phyloP scores from a whole-genome alignment of 441 rosid genomes.

The Croton laevigatus region DNA sequence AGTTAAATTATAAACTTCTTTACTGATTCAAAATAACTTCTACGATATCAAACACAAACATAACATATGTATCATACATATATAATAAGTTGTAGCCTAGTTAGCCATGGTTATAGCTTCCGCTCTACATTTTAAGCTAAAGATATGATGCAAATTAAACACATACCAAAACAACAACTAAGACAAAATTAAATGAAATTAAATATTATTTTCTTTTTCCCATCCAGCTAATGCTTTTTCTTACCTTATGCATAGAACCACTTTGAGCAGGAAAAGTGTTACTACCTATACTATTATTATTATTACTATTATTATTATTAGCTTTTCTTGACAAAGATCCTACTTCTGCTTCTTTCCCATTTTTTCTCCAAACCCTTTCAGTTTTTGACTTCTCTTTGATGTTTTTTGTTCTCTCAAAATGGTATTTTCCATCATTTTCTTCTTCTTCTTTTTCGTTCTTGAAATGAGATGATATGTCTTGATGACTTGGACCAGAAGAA shows the following conservation, averaged over 20 bases:
- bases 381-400: conserved; percentile 23
- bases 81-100: neutral
- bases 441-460: conserved; percentile 20
- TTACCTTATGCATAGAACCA: conserved; percentile 32
- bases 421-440: neutral
- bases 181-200: neutral
- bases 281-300: neutral
- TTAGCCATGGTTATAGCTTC: neutral
- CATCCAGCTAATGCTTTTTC: conserved; percentile 28
- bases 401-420: conserved; percentile 12
- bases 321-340: conserved; percentile 16
- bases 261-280: conserved; percentile 23
- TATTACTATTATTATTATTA: neutral
- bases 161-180: neutral
- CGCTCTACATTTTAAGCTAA: neutral
- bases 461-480: conserved; percentile 18
- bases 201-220: conserved; percentile 33
- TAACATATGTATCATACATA: neutral
- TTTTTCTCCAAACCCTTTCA: conserved; percentile 22
- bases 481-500: conserved; percentile 56
- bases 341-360: conserved; percentile 25
- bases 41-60: neutral
- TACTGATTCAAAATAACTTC: no score
- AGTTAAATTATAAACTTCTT: no score
- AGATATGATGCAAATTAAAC: neutral